A percentile compares a stretch with the other conserved stretches of the same genome.
Evolutionary conservation across 495 filamentous ascomycete species (phyloP).

Genomic region (Daldinia bambusicola): DNA sequence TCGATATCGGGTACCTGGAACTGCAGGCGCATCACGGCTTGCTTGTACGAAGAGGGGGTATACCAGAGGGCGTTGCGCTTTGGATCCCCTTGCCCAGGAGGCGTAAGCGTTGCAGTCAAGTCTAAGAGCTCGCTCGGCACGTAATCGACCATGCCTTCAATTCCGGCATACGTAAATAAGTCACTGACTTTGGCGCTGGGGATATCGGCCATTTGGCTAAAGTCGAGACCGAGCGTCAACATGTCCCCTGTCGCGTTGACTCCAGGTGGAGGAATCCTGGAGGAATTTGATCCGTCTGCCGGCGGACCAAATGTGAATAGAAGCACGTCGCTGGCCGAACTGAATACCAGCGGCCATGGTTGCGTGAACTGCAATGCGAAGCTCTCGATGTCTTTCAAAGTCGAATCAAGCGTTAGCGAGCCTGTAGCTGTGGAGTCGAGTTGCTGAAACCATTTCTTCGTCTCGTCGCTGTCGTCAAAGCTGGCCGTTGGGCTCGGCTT

Average conservation of each 20-base stretch:
- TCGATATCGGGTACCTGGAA: not conserved
- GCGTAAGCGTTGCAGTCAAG: not conserved
- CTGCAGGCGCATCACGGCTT: not conserved
- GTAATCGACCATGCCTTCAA: not conserved
- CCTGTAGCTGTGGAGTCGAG: not conserved
- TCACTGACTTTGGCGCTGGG: not conserved
- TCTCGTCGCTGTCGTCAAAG: not conserved
- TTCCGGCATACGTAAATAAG: not conserved
- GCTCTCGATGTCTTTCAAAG: slow-evolving; percentile 15
- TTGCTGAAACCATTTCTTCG: not conserved
- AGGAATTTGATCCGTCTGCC: not conserved
- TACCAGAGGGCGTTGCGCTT: slow-evolving; percentile 1
- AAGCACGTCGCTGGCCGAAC: slow-evolving; percentile 20
- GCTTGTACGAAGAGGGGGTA: not conserved
- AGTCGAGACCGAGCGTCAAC: not conserved
- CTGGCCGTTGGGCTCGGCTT: not conserved
- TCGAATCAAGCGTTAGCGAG: not conserved
- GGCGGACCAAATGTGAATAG: slow-evolving; percentile 20
- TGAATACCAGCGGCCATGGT: slow-evolving; percentile 27
- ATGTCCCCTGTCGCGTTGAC: not conserved
- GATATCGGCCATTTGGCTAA: not conserved
- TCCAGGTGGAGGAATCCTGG: not conserved
- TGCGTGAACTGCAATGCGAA: slow-evolving; percentile 14
- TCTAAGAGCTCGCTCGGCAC: not conserved
- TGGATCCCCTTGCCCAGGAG: not conserved